A percentile compares a stretch with the other conserved stretches of the same genome.
Conservation (phyloP, 164 flowering plant species). For the Piper betle region DNA sequence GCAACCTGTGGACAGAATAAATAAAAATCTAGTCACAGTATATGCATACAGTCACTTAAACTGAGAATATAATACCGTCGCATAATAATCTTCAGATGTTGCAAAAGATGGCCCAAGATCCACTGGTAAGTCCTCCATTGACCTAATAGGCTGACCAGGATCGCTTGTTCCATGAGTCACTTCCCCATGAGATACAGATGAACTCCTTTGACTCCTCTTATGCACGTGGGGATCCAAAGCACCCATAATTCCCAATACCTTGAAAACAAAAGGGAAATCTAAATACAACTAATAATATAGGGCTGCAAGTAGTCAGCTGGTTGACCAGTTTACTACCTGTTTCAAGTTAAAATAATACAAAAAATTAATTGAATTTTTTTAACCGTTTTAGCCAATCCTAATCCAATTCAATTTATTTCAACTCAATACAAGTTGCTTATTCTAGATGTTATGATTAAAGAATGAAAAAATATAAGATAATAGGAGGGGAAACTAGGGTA, state of each 20-base stretch:
- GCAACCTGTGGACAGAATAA: constrained; percentile 49
- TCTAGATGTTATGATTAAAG: too few relatives aligned
- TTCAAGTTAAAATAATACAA: too few relatives aligned
- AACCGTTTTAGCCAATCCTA: too few relatives aligned
- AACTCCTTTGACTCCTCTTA: constrained; percentile 70
- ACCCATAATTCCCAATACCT: constrained; percentile 99
- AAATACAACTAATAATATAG: too few relatives aligned
- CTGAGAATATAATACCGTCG: constrained; percentile 44
- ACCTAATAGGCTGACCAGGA: constrained; percentile 72
- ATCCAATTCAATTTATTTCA: too few relatives aligned
- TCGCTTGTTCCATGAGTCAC: constrained; percentile 63
- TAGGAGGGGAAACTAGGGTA: too few relatives aligned
- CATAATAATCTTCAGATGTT: constrained; percentile 87
- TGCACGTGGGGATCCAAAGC: constrained; percentile 95
- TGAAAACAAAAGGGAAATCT: constrained; percentile 3
- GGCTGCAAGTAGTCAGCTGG: too few relatives aligned
- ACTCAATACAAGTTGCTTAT: too few relatives aligned
- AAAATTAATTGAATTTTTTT: too few relatives aligned
- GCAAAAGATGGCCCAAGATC: constrained; percentile 96
- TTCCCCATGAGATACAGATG: constrained; percentile 82
- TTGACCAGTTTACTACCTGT: too few relatives aligned
- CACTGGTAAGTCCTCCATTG: constrained; percentile 77
- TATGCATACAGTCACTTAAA: too few relatives aligned
- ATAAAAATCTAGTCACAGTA: background rate
- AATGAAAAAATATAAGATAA: too few relatives aligned